Base-by-base conservation (phyloP, 495 filamentous ascomycete genomes). In the Acidiella bohemica region DNA sequence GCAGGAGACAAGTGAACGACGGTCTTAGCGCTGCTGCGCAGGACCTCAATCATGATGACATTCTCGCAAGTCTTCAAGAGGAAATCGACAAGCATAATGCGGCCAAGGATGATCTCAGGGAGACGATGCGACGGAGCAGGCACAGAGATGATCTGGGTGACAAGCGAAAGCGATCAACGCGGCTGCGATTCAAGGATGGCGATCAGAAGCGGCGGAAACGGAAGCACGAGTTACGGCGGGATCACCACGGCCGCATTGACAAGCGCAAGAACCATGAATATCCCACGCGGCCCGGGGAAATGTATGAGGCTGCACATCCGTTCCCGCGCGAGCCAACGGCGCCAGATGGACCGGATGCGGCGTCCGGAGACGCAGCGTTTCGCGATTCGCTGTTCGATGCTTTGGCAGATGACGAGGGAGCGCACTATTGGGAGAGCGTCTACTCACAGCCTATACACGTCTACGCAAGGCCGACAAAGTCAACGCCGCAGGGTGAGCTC, bases 331-430 rank as follows among this genome's bases (percentile, higher is more conserved):
- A 51, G 50, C 46, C 46, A 5, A 17, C 25, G 4, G 16, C 27
- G 19, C 11, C 24, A 9, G 22, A 25, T 11, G 32, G 27, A 12
- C n/a, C 23, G 9, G 36, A 4, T 2, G 17, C 36, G 4, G 14
- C 24, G 7, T 17, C 23, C 14, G 36, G 26, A n/a, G 26, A 39
- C 18, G 36, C 36, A n/a, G 86, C 87, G 12, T 97, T 97, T 60
- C 79, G 84, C 19, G 84, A 93, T 63, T 90, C 84, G n/a, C 76
- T 96, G 33, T 94, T 96, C 66, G 90, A 97, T 59, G 90, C 90
- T n/a, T 77, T 97, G 58, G 92, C 86, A 27, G 90, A 97, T 60
- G 90, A 97, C 61, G 90, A 97, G 63, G 90, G 90, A 26, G 90
- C 90, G 29, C 37, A 33, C 2, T 96, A 84, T 64, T 97, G 90